Evolutionary conservation across 2,329 filamentous ascomycete genomes (phyloP).

Genomic region (Remersonia thermophila): DNA sequence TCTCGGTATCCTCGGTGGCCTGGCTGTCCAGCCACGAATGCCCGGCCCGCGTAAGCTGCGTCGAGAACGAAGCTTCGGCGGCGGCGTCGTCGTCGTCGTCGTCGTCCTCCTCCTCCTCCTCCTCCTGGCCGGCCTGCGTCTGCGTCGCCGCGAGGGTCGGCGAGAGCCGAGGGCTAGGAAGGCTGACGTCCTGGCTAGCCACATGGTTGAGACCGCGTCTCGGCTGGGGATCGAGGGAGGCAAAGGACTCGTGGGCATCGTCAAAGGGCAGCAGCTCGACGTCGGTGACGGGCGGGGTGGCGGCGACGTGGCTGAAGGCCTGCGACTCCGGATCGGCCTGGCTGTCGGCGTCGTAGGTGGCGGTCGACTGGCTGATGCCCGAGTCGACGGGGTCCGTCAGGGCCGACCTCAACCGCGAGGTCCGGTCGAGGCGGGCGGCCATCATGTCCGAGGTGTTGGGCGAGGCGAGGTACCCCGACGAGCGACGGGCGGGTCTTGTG

Average conservation of each 20-base stretch:
- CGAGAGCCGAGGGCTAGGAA: constrained; percentile 89
- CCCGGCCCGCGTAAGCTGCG: constrained; percentile 22
- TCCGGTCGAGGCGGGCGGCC: constrained; percentile 21
- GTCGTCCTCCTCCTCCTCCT: constrained; percentile 8
- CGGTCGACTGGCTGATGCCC: constrained; percentile 26
- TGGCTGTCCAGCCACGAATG: constrained; percentile 28
- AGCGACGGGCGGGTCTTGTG: constrained; percentile 10
- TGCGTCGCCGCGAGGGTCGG: constrained; percentile 70
- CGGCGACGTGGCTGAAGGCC: constrained; percentile 51
- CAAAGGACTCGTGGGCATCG: constrained; percentile 37
- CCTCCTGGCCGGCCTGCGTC: constrained; percentile 25
- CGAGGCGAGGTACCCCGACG: constrained; percentile 35
- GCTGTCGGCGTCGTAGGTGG: constrained; percentile 37
- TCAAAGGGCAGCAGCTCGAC: constrained; percentile 52
- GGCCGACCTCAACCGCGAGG: constrained; percentile 28
- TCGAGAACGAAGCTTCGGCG: constrained; percentile 22
- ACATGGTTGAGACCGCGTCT: constrained; percentile 52
- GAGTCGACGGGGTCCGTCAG: constrained; percentile 34
- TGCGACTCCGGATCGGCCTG: constrained; percentile 42
- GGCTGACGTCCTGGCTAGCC: constrained; percentile 72
- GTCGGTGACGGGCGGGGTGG: constrained; percentile 65
- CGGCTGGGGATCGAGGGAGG: constrained; percentile 33
- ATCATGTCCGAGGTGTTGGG: constrained; percentile 43
- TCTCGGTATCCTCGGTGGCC: constrained; percentile 24
- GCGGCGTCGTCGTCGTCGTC: constrained; percentile 34